Conservation (phyloP, 1,139 yeast genomes). For the Sugiyamaella xylanicola region DNA sequence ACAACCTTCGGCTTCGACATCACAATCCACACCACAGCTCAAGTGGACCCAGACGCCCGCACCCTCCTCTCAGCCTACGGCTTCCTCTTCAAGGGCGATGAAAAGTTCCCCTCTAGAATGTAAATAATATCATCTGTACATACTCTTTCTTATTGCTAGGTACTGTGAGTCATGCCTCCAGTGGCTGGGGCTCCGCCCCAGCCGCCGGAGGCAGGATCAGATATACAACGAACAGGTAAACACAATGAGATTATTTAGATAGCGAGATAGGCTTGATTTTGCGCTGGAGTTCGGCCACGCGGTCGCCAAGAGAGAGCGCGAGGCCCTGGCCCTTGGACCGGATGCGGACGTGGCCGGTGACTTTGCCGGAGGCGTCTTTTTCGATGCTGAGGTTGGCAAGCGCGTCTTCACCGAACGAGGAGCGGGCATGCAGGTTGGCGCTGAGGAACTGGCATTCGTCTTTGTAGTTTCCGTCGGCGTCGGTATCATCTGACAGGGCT, state of each 20-base stretch:
- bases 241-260: constrained; percentile 6
- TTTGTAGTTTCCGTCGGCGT: constrained; percentile 55
- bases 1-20: constrained; percentile 83
- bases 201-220: constrained; percentile 7
- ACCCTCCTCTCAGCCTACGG: constrained; percentile 81
- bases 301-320: constrained; percentile 92
- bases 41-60: constrained; percentile 91
- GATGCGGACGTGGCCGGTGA: constrained; percentile 93
- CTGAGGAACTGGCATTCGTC: constrained; percentile 87
- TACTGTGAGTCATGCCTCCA: not conserved
- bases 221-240: not conserved
- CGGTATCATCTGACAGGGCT: constrained; percentile 52
- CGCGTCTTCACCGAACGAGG: constrained; percentile 97
- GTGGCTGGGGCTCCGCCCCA: constrained; percentile 2
- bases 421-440: constrained; percentile 90
- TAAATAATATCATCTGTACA: constrained; percentile 24
- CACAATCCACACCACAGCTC: constrained; percentile 85
- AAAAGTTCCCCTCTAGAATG: constrained; percentile 44
- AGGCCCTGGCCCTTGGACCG: constrained; percentile 98
- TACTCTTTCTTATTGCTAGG: not conserved
- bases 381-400: constrained; percentile 95
- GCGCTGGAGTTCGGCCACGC: constrained; percentile 60
- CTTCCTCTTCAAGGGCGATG: constrained; percentile 68
- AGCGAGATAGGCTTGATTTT: constrained; percentile 21
- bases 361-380: constrained; percentile 67